Percentiles rank a stretch among this genome's conserved stretches.
Evolutionary conservation across 495 filamentous ascomycete genomes (phyloP).

Genomic region (Aspergillus haitiensis): DNA sequence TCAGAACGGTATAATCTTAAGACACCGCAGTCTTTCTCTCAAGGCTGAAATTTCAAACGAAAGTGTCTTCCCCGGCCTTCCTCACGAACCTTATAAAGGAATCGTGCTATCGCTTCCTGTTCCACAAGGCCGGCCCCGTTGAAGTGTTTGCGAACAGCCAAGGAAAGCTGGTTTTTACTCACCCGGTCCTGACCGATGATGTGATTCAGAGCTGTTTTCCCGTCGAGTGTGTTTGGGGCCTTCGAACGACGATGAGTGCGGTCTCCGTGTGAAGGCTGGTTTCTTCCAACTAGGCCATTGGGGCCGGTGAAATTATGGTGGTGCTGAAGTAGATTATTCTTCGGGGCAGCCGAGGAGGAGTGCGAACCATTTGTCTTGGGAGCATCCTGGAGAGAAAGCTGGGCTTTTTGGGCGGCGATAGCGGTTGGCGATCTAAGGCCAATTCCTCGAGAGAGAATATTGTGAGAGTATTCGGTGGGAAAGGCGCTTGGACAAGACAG

Average conservation of each 20-base stretch:
- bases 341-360: conserved; percentile 5
- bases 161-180: conserved; percentile 75
- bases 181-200: conserved; percentile 58
- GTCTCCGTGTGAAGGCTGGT: conserved; percentile 10
- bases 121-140: conserved; percentile 81
- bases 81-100: conserved; percentile 77
- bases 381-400: conserved; percentile 21
- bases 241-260: conserved; percentile 17
- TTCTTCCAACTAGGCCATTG: conserved; percentile 19
- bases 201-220: conserved; percentile 31
- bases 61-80: conserved; percentile 47
- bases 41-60: conserved; percentile 48
- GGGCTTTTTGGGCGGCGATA: conserved; percentile 44
- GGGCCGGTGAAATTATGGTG: conserved; percentile 15
- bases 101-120: conserved; percentile 83
- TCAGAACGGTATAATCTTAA: not conserved
- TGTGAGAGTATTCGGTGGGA: conserved; percentile 67
- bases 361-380: conserved; percentile 16
- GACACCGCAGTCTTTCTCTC: not conserved
- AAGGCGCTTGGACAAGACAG: conserved; percentile 69
- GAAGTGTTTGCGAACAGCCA: conserved; percentile 84
- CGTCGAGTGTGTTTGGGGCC: conserved; percentile 14
- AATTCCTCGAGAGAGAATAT: conserved; percentile 69
- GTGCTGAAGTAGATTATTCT: conserved; percentile 16
- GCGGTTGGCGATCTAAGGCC: conserved; percentile 56